Conservation (phyloP, 2,329 filamentous ascomycete species). For the Cadophora sp. region DNA sequence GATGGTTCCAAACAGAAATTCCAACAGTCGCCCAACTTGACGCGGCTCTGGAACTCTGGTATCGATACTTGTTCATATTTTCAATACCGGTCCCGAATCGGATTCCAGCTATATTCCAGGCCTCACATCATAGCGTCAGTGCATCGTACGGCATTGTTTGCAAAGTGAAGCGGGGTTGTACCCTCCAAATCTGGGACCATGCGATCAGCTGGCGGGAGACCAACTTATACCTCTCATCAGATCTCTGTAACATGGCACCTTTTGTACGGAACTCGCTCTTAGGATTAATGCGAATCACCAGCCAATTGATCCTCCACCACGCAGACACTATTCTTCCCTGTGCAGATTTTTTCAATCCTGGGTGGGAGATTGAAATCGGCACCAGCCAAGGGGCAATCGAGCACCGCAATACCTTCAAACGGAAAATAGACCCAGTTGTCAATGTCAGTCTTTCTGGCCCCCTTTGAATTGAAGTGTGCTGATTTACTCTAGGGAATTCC, state of each 20-base stretch:
- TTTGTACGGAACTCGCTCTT: conserved; percentile 41
- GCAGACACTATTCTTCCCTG: conserved; percentile 63
- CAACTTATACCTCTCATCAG: conserved; percentile 41
- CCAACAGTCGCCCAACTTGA: conserved; percentile 23
- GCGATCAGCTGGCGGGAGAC: conserved; percentile 65
- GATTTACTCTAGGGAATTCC: conserved; percentile 12
- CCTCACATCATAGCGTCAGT: conserved; percentile 66
- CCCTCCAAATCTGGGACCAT: conserved; percentile 68
- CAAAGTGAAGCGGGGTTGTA: conserved; percentile 65
- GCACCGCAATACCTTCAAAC: conserved; percentile 61
- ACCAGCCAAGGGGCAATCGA: conserved; percentile 62
- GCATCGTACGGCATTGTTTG: conserved; percentile 66
- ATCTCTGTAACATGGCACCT: conserved; percentile 35
- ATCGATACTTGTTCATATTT: conserved; percentile 54
- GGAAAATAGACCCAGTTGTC: conserved; percentile 66
- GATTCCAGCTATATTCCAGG: conserved; percentile 63
- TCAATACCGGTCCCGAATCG: conserved; percentile 51
- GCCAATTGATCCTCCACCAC: conserved; percentile 49
- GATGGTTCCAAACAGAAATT: conserved; percentile 53
- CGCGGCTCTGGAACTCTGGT: conserved; percentile 32
- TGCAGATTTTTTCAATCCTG: conserved; percentile 67
- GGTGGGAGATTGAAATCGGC: conserved; percentile 68
- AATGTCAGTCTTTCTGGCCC: conserved; percentile 51
- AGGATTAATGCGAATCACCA: conserved; percentile 33
- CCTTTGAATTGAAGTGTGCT: neutral